These are phyloP conservation scores for Rhizopogon rudus DNA, from an alignment of 768 basidiomycete genomes.

Conservation along the genomic window DNA sequence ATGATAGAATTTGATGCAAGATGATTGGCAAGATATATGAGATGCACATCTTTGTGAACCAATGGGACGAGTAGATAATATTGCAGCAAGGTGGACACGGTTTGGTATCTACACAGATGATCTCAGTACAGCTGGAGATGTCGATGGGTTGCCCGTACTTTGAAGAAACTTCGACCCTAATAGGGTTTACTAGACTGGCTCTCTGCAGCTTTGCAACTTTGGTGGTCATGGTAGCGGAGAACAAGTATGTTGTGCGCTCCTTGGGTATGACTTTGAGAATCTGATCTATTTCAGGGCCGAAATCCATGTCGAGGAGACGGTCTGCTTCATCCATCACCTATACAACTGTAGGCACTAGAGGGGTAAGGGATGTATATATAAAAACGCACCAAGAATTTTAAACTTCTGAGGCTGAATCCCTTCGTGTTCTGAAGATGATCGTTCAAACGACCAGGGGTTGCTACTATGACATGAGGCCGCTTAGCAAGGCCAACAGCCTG, in stretches of 20 bases:
- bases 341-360: conserved; percentile 1
- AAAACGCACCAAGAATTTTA: conserved; percentile 80
- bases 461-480: conserved; percentile 90
- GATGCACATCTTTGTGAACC: conserved; percentile 86
- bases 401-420: conserved; percentile 80
- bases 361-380: background rate
- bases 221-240: conserved; percentile 98
- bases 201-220: conserved; percentile 96
- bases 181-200: conserved; percentile 90
- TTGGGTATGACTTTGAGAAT: conserved; percentile 93
- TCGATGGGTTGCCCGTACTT: conserved; percentile 52
- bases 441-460: conserved; percentile 88
- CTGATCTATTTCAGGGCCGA: conserved; percentile 92
- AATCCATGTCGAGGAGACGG: conserved; percentile 93
- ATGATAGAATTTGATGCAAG: conserved; percentile 92
- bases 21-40: conserved; percentile 85
- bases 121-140: background rate
- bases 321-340: conserved; percentile 99
- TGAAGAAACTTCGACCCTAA: conserved; percentile 86
- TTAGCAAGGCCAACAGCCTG: conserved; percentile 93
- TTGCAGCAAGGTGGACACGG: conserved; percentile 91
- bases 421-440: conserved; percentile 98
- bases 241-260: conserved; percentile 92
- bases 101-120: conserved; percentile 74
- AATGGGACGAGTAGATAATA: conserved; percentile 94